Conservation (phyloP, 768 basidiomycete species). For the Leccinum olivaceopallidum region DNA sequence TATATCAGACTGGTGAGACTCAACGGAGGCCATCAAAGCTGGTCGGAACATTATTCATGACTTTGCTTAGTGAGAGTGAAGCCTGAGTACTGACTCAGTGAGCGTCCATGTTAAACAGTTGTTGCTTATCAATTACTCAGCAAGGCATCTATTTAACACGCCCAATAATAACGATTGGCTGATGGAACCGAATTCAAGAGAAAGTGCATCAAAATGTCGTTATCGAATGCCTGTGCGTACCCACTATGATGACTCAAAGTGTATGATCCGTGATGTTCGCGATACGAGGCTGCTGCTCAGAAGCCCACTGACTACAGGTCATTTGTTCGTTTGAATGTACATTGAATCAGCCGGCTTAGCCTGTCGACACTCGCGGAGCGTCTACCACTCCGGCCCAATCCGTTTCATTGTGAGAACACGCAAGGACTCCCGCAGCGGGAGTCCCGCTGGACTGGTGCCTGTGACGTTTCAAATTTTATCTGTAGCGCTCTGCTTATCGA, state of each 20-base stretch:
- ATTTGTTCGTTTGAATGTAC: neutral
- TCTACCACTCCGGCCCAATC: neutral
- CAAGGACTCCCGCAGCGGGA: neutral
- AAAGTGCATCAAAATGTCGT: neutral
- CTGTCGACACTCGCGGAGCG: neutral
- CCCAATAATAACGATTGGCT: neutral
- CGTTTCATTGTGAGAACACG: neutral
- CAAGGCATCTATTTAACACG: neutral
- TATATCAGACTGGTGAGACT: slow-evolving; percentile 2
- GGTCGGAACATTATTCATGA: neutral
- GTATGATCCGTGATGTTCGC: neutral
- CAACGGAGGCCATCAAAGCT: neutral
- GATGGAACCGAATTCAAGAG: neutral
- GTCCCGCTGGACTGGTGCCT: neutral
- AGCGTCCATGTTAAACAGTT: too few relatives aligned
- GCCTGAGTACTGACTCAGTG: too few relatives aligned
- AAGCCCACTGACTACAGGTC: neutral
- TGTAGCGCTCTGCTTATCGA: neutral
- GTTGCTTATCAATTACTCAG: neutral
- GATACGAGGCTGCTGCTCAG: neutral
- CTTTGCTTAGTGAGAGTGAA: slow-evolving; percentile 1
- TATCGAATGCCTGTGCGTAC: neutral
- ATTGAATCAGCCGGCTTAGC: neutral
- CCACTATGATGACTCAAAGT: neutral
- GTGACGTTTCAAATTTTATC: neutral